A percentile compares a stretch with the other conserved stretches of the same genome.
Evolutionary conservation across 805 yeast species (phyloP).

Genomic region (Metschnikowia hibisci): DNA sequence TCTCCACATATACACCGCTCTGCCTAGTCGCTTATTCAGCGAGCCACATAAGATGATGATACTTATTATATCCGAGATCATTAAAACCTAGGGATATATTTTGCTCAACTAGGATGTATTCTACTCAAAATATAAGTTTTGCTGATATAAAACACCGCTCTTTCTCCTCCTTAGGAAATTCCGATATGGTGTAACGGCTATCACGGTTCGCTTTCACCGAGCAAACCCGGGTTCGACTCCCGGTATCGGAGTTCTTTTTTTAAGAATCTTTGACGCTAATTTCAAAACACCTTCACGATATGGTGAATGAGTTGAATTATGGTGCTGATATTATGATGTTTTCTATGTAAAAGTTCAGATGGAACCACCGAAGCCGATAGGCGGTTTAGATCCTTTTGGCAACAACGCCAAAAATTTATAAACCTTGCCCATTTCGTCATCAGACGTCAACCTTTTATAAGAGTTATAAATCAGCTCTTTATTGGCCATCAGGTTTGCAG

Average conservation of each 20-base stretch:
- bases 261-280: background rate
- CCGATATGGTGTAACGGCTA: constrained; percentile 82
- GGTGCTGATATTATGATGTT: too few relatives aligned
- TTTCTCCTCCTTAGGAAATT: too few relatives aligned
- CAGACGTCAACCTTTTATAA: constrained; percentile 60
- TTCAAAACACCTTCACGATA: too few relatives aligned
- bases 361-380: constrained; percentile 50
- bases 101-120: too few relatives aligned
- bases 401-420: constrained; percentile 68
- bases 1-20: background rate
- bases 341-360: background rate
- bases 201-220: constrained; percentile 83
- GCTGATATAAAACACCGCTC: too few relatives aligned
- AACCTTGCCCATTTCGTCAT: constrained; percentile 69
- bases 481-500: constrained; percentile 36
- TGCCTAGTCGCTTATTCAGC: background rate
- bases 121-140: too few relatives aligned
- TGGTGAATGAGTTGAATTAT: background rate
- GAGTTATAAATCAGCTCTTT: constrained; percentile 52
- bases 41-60: too few relatives aligned
- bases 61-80: too few relatives aligned
- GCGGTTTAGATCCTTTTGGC: constrained; percentile 41
- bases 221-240: constrained; percentile 85
- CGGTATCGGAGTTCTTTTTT: constrained; percentile 59
- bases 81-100: too few relatives aligned